Evolutionary conservation across 208 protist genomes (phyloP).

Genomic region (Acanthamoeba sp.): DNA sequence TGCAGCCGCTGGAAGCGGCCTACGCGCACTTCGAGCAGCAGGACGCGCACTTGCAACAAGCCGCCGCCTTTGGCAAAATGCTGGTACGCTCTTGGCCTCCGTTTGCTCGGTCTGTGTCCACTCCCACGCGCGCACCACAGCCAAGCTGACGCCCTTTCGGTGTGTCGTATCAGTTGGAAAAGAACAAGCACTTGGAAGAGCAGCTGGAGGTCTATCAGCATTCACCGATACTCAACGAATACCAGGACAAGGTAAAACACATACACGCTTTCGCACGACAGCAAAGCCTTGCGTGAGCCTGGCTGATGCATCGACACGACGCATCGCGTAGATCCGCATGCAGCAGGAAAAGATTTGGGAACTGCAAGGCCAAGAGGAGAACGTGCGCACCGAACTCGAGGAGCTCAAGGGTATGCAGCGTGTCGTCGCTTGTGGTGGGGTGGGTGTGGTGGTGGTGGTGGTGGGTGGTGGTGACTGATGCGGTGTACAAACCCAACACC

Average conservation of each 20-base stretch:
- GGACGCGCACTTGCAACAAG: neutral
- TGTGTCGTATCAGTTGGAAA: slow-evolving; percentile 11
- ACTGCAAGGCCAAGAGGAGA: slow-evolving; percentile 18
- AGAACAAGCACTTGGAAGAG: slow-evolving; percentile 57
- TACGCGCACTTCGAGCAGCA: slow-evolving; percentile 34
- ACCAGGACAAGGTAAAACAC: slow-evolving; percentile 41
- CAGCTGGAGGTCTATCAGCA: slow-evolving; percentile 13
- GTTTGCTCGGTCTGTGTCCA: neutral
- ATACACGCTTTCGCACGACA: neutral
- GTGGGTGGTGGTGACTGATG: too few species aligned
- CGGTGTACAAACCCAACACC: too few species aligned
- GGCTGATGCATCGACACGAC: neutral
- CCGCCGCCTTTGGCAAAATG: slow-evolving; percentile 55
- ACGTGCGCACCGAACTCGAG: neutral
- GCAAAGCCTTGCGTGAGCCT: neutral
- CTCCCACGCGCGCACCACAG: neutral
- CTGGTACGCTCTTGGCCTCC: neutral
- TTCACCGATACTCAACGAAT: slow-evolving; percentile 48
- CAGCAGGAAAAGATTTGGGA: slow-evolving; percentile 47
- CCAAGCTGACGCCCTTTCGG: neutral
- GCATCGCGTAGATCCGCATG: neutral
- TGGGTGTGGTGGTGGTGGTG: too few species aligned
- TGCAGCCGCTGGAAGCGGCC: slow-evolving; percentile 52
- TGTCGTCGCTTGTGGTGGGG: too few species aligned
- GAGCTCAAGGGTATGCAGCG: neutral